Evolutionary conservation across 129 eudicot species (phyloP).

Genomic region (Smallanthus sonchifolius): DNA sequence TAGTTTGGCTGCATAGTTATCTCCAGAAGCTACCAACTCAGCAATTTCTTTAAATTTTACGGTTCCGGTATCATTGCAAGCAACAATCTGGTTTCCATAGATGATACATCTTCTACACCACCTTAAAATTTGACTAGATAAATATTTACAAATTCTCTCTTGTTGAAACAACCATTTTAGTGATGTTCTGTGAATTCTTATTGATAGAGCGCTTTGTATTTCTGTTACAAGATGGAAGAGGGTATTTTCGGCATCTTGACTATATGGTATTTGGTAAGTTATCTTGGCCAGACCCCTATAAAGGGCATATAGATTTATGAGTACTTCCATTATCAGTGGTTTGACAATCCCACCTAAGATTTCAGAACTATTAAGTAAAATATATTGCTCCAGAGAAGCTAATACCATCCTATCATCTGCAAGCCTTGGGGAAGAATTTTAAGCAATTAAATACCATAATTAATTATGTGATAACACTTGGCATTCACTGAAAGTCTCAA

Average conservation of each 20-base stretch:
- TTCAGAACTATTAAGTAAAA: constrained; percentile 59
- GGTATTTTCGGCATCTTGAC: constrained; percentile 81
- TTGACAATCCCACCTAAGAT: constrained; percentile 37
- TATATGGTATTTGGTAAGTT: constrained; percentile 72
- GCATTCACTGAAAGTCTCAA: neutral
- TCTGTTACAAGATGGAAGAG: constrained; percentile 54
- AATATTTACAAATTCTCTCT: constrained; percentile 57
- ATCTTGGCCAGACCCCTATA: constrained; percentile 78
- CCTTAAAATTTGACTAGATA: constrained; percentile 59
- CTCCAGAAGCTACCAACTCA: constrained; percentile 64
- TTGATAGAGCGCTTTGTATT: constrained; percentile 47
- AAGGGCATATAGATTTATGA: constrained; percentile 67
- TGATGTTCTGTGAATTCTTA: constrained; percentile 55
- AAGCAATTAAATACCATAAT: constrained; percentile 10
- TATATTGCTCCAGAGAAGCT: constrained; percentile 93
- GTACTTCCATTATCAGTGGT: constrained; percentile 35
- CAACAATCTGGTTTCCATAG: constrained; percentile 24
- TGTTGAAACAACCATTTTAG: constrained; percentile 94
- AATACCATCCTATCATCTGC: constrained; percentile 85
- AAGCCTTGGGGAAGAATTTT: constrained; percentile 43
- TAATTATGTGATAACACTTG: neutral
- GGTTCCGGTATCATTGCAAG: constrained; percentile 21
- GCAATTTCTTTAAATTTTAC: constrained; percentile 46
- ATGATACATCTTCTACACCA: constrained; percentile 47
- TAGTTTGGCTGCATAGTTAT: constrained; percentile 55